Conservation (phyloP, 1,139 yeast species). For the Pichia kudriavzevii region DNA sequence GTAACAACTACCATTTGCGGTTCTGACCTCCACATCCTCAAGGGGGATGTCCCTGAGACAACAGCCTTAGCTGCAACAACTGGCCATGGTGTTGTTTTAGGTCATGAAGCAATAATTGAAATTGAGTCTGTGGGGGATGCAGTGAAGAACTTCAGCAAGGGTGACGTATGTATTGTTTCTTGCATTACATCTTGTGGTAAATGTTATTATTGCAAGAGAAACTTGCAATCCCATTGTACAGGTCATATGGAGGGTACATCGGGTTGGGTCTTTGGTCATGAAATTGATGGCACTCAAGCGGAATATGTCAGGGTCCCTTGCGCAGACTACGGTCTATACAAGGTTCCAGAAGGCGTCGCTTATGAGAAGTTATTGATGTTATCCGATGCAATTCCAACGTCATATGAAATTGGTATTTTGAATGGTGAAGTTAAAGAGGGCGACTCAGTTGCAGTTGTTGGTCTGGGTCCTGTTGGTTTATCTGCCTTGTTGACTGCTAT, state of each 20-base stretch:
- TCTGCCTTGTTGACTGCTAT: slow-evolving; percentile 35
- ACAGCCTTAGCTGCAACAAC: slow-evolving; percentile 25
- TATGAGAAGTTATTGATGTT: slow-evolving; percentile 36
- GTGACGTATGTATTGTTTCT: slow-evolving; percentile 40
- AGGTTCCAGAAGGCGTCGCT: slow-evolving; percentile 29
- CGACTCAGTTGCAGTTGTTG: slow-evolving; percentile 41
- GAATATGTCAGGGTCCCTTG: slow-evolving; percentile 39
- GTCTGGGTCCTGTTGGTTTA: slow-evolving; percentile 43
- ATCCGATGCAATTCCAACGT: slow-evolving; percentile 40
- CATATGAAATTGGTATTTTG: slow-evolving; percentile 39
- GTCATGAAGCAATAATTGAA: slow-evolving; percentile 48
- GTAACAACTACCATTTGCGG: slow-evolving; percentile 42
- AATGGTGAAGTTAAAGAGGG: slow-evolving; percentile 33
- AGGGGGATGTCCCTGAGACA: slow-evolving; percentile 44
- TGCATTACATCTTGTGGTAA: slow-evolving; percentile 44
- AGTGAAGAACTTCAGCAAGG: slow-evolving; percentile 32
- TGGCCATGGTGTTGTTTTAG: slow-evolving; percentile 29
- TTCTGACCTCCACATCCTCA: slow-evolving; percentile 39
- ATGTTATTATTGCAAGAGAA: slow-evolving; percentile 42
- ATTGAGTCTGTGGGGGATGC: slow-evolving; percentile 33
- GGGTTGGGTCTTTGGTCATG: slow-evolving; percentile 41
- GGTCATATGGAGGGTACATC: slow-evolving; percentile 29
- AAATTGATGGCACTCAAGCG: slow-evolving; percentile 38
- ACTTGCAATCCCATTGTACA: slow-evolving; percentile 36
- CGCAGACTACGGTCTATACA: slow-evolving; percentile 33